Evolutionary conservation across 139 green algal genomes (phyloP).

Genomic region (Chlorella sp.): DNA sequence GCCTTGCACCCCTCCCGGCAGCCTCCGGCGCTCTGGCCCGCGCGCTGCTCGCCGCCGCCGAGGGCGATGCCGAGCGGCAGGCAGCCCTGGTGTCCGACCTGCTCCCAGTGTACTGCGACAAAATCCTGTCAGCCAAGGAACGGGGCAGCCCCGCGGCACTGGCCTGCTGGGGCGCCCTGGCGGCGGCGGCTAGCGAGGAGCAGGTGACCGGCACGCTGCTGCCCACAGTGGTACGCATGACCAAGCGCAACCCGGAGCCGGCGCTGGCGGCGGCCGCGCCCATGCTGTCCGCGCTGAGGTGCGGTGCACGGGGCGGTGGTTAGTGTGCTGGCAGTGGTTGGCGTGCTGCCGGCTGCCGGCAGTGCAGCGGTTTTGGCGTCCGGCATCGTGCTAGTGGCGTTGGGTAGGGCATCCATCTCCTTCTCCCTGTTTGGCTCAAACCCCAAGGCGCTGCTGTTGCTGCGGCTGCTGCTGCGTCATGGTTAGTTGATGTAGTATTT

Average conservation of each 20-base stretch:
- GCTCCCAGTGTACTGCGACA: conserved; percentile 46
- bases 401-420: too few relatives aligned
- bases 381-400: not conserved
- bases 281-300: conserved; percentile 34
- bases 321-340: not conserved
- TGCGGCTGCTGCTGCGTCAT: not conserved
- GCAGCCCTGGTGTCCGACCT: conserved; percentile 33
- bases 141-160: conserved; percentile 14
- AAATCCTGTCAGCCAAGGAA: conserved; percentile 49
- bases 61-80: not conserved
- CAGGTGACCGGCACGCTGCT: conserved; percentile 65
- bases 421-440: too few relatives aligned
- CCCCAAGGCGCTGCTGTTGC: not conserved
- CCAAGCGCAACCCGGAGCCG: conserved; percentile 77
- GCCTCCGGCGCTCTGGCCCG: conserved; percentile 19
- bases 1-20: not conserved
- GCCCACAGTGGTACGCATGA: conserved; percentile 61
- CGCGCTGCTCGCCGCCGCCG: not conserved
- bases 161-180: conserved; percentile 55
- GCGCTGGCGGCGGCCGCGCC: conserved; percentile 52
- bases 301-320: not conserved
- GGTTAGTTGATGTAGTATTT: too few relatives aligned
- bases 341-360: not conserved
- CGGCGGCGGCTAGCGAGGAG: conserved; percentile 44
- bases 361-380: not conserved